Conservation (phyloP, 1,139 yeast genomes). For the Scheffersomyces parashehatae region DNA sequence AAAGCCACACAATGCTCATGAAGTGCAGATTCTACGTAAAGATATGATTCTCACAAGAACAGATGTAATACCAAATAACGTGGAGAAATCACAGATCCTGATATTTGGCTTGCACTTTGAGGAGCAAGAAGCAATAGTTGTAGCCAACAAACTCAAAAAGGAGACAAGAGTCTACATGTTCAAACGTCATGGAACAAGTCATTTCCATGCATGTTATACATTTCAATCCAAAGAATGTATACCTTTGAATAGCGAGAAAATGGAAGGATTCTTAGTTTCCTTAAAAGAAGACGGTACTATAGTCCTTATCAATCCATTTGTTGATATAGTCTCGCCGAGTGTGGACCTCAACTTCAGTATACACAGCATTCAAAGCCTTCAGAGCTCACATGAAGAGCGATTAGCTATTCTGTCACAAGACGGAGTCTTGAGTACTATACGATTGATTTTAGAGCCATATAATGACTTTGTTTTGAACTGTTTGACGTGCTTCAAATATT, state of each 20-base stretch:
- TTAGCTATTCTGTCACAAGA: slow-evolving; percentile 24
- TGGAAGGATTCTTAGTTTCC: slow-evolving; percentile 45
- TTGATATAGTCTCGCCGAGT: slow-evolving; percentile 52
- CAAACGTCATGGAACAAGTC: slow-evolving; percentile 33
- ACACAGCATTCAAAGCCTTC: slow-evolving; percentile 20
- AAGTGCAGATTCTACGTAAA: slow-evolving; percentile 44
- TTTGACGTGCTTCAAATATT: slow-evolving; percentile 49
- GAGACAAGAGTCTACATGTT: slow-evolving; percentile 55
- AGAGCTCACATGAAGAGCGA: slow-evolving; percentile 29
- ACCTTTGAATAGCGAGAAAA: slow-evolving; percentile 31
- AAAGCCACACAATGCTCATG: slow-evolving; percentile 17
- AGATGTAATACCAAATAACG: slow-evolving; percentile 41
- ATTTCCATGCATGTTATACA: slow-evolving; percentile 33
- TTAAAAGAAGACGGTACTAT: slow-evolving; percentile 31
- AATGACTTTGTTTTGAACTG: slow-evolving; percentile 43
- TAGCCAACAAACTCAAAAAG: slow-evolving; percentile 31
- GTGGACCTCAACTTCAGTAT: slow-evolving; percentile 22
- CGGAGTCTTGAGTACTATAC: slow-evolving; percentile 30
- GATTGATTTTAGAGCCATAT: slow-evolving; percentile 49
- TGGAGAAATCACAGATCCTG: slow-evolving; percentile 34
- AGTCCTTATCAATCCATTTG: slow-evolving; percentile 64
- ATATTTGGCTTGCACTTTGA: slow-evolving; percentile 47
- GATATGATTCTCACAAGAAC: slow-evolving; percentile 69
- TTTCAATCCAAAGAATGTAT: slow-evolving; percentile 44
- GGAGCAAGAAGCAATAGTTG: slow-evolving; percentile 60